Evolutionary conservation across 352 stramenopile genomes (phyloP), one percentile per base, ranked within the genome.

Genomic region (Phytophthora sansomeana): DNA sequence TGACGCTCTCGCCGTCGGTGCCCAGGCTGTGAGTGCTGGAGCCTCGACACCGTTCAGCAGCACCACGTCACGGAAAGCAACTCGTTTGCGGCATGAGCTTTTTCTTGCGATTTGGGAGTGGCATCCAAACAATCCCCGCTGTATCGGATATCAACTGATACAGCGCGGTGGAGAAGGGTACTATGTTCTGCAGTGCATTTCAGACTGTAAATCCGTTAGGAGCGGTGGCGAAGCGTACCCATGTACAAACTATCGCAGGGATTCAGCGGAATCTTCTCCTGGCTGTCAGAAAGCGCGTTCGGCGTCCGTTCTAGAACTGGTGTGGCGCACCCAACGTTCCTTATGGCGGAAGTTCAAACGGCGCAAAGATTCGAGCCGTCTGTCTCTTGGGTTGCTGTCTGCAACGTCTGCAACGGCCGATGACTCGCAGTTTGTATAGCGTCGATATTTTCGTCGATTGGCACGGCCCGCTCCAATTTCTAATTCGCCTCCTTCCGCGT

Each of bases 221-320:
- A 21, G 5, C 5, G 21, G 21, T 35, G 7, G 17, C 10, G 10
- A 14, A 11, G 2, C 49, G 57, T 46, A 58, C 46, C 28, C 57
- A 50, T 49, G 3, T 3, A 51, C 14, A 42, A 38, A 30, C 1
- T 35, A 13, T 29, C 6, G 16, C 16, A 16, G 14, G 21, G 21
- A 28, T 67, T 67, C 50, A 48, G 41, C 54, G 60, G 56, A 69
- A 63, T 48, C 52, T 63, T 68, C 60, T 69, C 55, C 59, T 67
- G 59, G 59, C 41, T 42, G 35, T 59, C 49, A 47, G 6, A 29
- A 16, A n/a, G 48, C 41, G 49, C 19, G 38, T 53, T 67, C 58
- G 16, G 4, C 16, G 21, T 26, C 28, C 35, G 32, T 69, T 69
- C 61, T 57, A 63, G 52, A 64, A 52, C 13, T 67, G 41, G 17